These are phyloP conservation scores for Candida sojae DNA, from an alignment of 1,139 yeast species.

Conservation along the genomic window DNA sequence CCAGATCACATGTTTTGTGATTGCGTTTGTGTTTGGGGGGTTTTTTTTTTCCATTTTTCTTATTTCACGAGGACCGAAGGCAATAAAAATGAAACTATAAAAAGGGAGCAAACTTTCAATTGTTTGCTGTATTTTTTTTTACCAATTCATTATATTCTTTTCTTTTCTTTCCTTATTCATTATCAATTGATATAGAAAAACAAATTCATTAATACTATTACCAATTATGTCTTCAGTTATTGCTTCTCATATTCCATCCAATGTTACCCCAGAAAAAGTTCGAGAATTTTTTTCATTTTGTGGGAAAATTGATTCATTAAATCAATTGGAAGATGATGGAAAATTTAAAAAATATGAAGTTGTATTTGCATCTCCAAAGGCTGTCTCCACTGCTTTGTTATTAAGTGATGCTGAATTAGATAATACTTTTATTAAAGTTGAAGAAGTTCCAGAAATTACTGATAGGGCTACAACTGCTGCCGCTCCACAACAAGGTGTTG, in stretches of 20 bases:
- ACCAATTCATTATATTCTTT: neutral
- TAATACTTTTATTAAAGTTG: constrained; percentile 54
- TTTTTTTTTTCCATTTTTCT: too few relatives aligned
- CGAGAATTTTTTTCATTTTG: constrained; percentile 75
- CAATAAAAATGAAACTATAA: neutral
- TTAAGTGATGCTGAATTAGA: constrained; percentile 75
- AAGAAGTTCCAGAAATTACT: constrained; percentile 29
- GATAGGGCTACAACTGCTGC: constrained; percentile 6
- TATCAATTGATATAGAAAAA: neutral
- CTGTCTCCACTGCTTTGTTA: constrained; percentile 72
- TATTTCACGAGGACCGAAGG: too few relatives aligned
- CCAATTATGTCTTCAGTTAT: constrained; percentile 44
- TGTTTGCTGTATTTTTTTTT: neutral
- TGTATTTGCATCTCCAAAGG: constrained; percentile 58
- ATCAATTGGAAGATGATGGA: constrained; percentile 12
- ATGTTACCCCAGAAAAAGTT: constrained; percentile 56
- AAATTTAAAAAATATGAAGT: constrained; percentile 46
- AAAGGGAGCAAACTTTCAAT: neutral
- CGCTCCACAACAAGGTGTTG: constrained; percentile 7
- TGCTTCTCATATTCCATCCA: constrained; percentile 61
- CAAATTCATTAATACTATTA: constrained; percentile 4
- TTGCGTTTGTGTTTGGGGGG: too few relatives aligned
- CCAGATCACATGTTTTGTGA: neutral
- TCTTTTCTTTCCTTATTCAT: neutral
- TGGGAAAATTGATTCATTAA: constrained; percentile 53